Evolutionary conservation across 2,329 filamentous ascomycete genomes (phyloP), one percentile per base, ranked within the genome.

Genomic region (Triangularia setosa): DNA sequence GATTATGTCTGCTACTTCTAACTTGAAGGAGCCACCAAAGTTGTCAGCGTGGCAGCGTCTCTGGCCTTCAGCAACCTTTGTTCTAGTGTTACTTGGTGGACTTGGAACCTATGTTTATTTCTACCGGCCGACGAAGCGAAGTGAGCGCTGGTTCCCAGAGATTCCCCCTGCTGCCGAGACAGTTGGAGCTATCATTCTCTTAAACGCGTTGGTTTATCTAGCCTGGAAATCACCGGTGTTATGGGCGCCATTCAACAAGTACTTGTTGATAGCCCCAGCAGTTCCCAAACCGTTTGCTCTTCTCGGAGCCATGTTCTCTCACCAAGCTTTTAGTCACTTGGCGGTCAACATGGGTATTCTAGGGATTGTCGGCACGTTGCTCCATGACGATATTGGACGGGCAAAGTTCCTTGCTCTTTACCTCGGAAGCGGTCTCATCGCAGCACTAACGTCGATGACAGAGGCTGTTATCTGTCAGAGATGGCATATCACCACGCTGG

Each of bases 331-430:
- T 18, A 71, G 75, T 56, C 91, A 95, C 74, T 74, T 91, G 40
- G 65, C 80, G 24, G 73, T 81, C 52, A 94, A 94, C 76, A 87
- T 91, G 84, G 69, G 82, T 8, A 78, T 84, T 48, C 79, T 94
- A 4, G 88, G 82, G 79, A 79, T 91, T 71, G 80, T 92, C 18
- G 91, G 90, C 24, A 83, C 83, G 9, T 80, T 83, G 1, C 79
- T 92, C 33, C 88, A 91, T 75, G 87, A 91, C 66, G 88, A 92
- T 69, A 78, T 92, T 25, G 90, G 88, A 11, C 82, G 90, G 11
- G 88, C 84, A 14, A 81, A 84, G 62, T 92, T 92, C 76, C 77
- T 92, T 21, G 83, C 87, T n/a, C 77, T 91, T 30, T 91, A 89
- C 74, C 68, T 90, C 30, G 78, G 81, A 7, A 81, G 82, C 6